Evolutionary conservation across 768 basidiomycete species (phyloP).

Genomic region (Pleurotus salmoneostramineus): DNA sequence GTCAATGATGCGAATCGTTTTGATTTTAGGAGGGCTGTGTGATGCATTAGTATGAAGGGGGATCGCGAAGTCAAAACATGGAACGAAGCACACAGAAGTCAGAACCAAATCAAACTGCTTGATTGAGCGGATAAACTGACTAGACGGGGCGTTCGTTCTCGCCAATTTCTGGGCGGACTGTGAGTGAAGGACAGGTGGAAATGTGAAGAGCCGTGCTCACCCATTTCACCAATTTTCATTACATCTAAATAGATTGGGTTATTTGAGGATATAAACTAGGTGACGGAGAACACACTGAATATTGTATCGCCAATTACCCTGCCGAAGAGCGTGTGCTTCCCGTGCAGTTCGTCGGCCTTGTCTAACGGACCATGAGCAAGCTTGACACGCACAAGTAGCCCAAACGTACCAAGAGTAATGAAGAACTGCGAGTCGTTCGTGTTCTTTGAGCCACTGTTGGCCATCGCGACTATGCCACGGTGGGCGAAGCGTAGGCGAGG

Average conservation of each 20-base stretch:
- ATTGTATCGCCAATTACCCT: constrained; percentile 83
- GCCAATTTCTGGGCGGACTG: background rate
- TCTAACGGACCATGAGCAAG: constrained; percentile 38
- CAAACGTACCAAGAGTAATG: constrained; percentile 75
- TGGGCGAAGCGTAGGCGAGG: constrained; percentile 86
- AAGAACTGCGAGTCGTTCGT: constrained; percentile 96
- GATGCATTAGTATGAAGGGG: background rate
- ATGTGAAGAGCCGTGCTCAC: constrained; percentile 35
- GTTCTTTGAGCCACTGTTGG: constrained; percentile 82
- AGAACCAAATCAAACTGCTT: background rate
- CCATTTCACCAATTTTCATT: constrained; percentile 87
- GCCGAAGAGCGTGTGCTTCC: constrained; percentile 95
- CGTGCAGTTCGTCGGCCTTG: constrained; percentile 87
- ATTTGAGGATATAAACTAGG: background rate
- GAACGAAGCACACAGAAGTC: background rate
- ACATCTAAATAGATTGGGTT: constrained; percentile 52
- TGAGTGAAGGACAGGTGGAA: background rate
- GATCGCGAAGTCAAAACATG: background rate
- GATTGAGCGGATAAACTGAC: constrained; percentile 35
- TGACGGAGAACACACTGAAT: constrained; percentile 58
- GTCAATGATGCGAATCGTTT: constrained; percentile 76
- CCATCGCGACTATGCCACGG: constrained; percentile 92
- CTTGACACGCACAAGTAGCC: background rate
- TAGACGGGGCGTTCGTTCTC: constrained; percentile 76
- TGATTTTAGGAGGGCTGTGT: constrained; percentile 86